Evolutionary conservation across 2,329 filamentous ascomycete species (phyloP), one percentile per base, ranked within the genome.

Genomic region (Xylaria digitata): DNA sequence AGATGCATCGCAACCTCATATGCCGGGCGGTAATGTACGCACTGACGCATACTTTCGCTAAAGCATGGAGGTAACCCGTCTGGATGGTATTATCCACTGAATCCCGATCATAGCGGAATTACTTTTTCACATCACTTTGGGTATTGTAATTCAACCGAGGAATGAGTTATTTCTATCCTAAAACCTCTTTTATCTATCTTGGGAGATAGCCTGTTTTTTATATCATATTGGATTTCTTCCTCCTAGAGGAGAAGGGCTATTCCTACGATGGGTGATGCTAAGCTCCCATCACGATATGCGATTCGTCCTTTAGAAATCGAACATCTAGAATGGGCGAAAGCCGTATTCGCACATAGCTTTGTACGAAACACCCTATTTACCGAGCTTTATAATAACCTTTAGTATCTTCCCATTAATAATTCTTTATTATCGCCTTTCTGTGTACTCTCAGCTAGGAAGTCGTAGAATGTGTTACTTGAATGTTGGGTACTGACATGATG

Each of bases 241-340:
- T 54, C 8, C 6, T 15, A 26, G 15, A 42, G 34, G 21, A 49
- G 8, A 6, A n/a, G 1, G 5, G 17, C 7, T 6, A 15, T 32
- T 46, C 6, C n/a, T 5, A 48, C 11, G 23, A 68, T 65, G 66
- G 43, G 42, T 37, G 58, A 65, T 15, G 53, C 43, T 4, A 61
- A 62, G 34, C 57, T 68, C 37, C n/a, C 63, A 6, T 42, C 66
- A 15, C 53, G 66, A 30, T 68, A 63, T 60, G 66, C 63, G 50
- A 68, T 68, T 21, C 66, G 66, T 13, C 49, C 66, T 3, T 55
- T 68, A 0, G 45, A 60, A 42, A 46, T 61, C 32, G 19, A 63
- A 48, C 66, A 68, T 17, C 23, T 66, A 9, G 63, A 68, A 34
- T 66, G 63, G 66, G 60, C 63, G n/a, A 66, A 66, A 54, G 66